Percentiles rank a stretch among this genome's conserved stretches.
Conservation (phyloP, 139 green algal genomes). For the Diplosphaera chodatii region DNA sequence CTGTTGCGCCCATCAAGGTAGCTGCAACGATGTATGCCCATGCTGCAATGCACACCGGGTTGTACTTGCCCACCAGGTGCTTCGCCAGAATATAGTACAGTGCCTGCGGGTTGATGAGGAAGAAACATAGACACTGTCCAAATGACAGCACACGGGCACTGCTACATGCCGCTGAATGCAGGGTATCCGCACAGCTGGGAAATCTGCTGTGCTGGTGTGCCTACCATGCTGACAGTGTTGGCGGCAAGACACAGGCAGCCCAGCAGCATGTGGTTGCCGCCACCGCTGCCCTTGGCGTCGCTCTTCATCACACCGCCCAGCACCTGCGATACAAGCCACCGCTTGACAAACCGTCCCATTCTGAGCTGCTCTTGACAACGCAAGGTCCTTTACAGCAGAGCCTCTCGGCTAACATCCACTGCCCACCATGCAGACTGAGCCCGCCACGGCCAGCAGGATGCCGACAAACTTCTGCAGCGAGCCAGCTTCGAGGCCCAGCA, state of each 20-base stretch:
- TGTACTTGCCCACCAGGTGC: slow-evolving; percentile 31
- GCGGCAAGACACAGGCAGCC: slow-evolving; percentile 48
- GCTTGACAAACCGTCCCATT: no score
- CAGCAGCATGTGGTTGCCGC: slow-evolving; percentile 27
- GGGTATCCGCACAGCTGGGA: no score
- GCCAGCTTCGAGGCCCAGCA: slow-evolving; percentile 30
- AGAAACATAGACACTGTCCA: no score
- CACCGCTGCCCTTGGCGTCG: slow-evolving; percentile 6
- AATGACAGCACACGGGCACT: no score
- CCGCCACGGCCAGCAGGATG: slow-evolving; percentile 40
- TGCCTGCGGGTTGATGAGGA: no score
- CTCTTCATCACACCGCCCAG: slow-evolving; percentile 11
- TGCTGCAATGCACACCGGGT: slow-evolving; percentile 42
- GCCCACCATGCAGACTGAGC: slow-evolving; percentile 51
- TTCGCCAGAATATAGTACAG: slow-evolving; percentile 49
- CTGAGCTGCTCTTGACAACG: no score
- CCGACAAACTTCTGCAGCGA: slow-evolving; percentile 57
- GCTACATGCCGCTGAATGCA: no score
- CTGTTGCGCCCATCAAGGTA: slow-evolving; percentile 18
- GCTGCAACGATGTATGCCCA: slow-evolving; percentile 57
- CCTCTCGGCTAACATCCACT: no score
- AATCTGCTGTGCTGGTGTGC: no score
- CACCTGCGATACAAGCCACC: slow-evolving; percentile 23
- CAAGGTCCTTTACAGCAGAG: no score
- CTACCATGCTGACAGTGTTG: slow-evolving; percentile 52